A percentile compares a stretch with the other conserved stretches of the same genome.
phyloP scores from a whole-genome alignment of 1,284 basidiomycete species.

The Pholiota adiposa region DNA sequence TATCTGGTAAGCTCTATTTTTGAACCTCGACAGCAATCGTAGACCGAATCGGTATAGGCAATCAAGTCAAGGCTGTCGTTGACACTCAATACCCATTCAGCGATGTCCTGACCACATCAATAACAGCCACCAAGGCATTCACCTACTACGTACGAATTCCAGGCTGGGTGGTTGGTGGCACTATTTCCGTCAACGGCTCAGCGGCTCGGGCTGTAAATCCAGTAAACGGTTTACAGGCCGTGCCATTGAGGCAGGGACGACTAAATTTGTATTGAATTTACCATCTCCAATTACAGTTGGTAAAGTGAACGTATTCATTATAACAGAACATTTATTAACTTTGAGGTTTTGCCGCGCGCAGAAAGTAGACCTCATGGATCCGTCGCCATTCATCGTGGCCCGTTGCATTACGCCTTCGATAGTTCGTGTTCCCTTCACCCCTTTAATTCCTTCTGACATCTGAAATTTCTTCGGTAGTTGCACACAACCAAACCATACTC shows the following conservation, averaged over 20 bases:
- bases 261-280: slow-evolving; percentile 48
- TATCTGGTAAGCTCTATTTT: slow-evolving; percentile 39
- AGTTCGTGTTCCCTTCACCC: slow-evolving; percentile 30
- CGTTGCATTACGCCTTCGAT: slow-evolving; percentile 61
- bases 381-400: slow-evolving; percentile 58
- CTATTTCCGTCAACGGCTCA: slow-evolving; percentile 51
- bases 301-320: slow-evolving; percentile 19
- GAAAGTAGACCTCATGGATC: slow-evolving; percentile 57
- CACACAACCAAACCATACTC: slow-evolving; percentile 48
- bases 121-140: slow-evolving; percentile 51
- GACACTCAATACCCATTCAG: slow-evolving; percentile 63
- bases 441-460: slow-evolving; percentile 12
- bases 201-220: slow-evolving; percentile 40
- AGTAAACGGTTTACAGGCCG: slow-evolving; percentile 50
- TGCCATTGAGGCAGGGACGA: slow-evolving; percentile 49
- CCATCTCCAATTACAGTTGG: slow-evolving; percentile 54
- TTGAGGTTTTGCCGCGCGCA: slow-evolving; percentile 22
- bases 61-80: slow-evolving; percentile 50
- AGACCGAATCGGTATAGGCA: slow-evolving; percentile 33
- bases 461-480: slow-evolving; percentile 26
- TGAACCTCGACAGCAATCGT: no score
- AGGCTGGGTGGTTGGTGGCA: slow-evolving; percentile 55
- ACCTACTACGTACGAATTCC: slow-evolving; percentile 61
- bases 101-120: slow-evolving; percentile 53
- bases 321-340: background rate